Percentiles rank a stretch among this genome's conserved stretches.
Evolutionary conservation across 345 rosid species (phyloP).

Genomic region (Brassica juncea): DNA sequence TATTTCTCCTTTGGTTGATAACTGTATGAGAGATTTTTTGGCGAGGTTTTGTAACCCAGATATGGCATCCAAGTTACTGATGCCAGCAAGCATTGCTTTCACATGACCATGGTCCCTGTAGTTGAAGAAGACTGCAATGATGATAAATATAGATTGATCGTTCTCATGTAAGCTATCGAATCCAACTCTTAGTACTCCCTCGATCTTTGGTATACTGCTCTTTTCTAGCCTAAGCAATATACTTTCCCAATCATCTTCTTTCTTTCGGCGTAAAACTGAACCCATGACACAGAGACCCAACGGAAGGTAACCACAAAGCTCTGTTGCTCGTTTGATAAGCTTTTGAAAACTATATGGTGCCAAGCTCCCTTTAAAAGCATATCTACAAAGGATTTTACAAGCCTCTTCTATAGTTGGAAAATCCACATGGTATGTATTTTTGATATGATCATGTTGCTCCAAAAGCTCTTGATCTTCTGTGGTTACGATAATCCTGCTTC

Average conservation of each 20-base stretch:
- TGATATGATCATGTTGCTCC: neutral
- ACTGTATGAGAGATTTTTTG: constrained; percentile 25
- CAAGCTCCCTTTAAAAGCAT: neutral
- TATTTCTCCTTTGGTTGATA: neutral
- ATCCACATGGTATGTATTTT: neutral
- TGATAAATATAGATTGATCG: constrained; percentile 33
- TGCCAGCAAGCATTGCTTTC: neutral
- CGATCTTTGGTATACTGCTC: neutral
- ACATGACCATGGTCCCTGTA: neutral
- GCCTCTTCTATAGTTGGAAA: neutral
- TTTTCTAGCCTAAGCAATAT: neutral
- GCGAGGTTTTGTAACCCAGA: neutral
- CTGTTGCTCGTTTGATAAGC: neutral
- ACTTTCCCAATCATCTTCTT: neutral
- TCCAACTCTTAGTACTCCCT: constrained; percentile 22
- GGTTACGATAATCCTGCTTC: neutral
- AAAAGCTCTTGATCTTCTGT: neutral
- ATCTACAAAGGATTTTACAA: neutral
- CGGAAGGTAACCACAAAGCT: neutral
- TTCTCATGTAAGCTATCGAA: constrained; percentile 31
- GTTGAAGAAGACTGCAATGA: constrained; percentile 41
- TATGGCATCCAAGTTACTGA: neutral
- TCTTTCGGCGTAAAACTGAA: neutral
- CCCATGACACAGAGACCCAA: neutral
- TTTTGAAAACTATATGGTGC: neutral